Conservation (phyloP, 2,329 filamentous ascomycete genomes). For the Nemania sp. region DNA sequence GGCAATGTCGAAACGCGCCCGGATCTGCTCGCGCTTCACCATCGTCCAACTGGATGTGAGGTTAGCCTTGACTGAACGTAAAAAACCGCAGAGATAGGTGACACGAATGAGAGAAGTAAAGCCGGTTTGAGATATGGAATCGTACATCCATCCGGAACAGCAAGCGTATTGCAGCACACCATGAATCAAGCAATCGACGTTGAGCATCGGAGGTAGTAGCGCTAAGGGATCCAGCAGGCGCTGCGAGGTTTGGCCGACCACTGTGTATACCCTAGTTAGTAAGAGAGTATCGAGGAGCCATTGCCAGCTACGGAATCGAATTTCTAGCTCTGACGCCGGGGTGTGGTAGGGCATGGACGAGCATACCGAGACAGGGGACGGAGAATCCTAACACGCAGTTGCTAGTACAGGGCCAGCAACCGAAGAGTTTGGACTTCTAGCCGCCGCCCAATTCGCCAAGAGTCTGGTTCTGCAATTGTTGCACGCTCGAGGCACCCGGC, state of each 20-base stretch:
- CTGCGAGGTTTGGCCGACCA: slow-evolving; percentile 49
- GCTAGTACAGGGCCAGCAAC: slow-evolving; percentile 46
- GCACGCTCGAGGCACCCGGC: slow-evolving; percentile 3
- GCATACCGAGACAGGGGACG: slow-evolving; percentile 49
- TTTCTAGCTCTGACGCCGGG: background rate
- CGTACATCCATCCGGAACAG: slow-evolving; percentile 50
- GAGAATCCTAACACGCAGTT: slow-evolving; percentile 46
- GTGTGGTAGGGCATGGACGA: background rate
- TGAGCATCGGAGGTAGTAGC: slow-evolving; percentile 44
- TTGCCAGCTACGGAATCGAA: background rate
- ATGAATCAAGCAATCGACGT: slow-evolving; percentile 49
- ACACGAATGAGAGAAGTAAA: background rate
- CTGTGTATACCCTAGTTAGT: slow-evolving; percentile 31
- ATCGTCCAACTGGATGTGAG: slow-evolving; percentile 49
- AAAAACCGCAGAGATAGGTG: background rate
- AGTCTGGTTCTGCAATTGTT: slow-evolving; percentile 15
- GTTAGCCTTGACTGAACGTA: background rate
- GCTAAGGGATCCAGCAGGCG: slow-evolving; percentile 50
- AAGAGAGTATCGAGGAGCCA: background rate
- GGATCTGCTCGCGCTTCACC: slow-evolving; percentile 58
- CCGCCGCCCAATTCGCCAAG: slow-evolving; percentile 17
- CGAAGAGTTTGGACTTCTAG: slow-evolving; percentile 41
- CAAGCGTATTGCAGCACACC: slow-evolving; percentile 44
- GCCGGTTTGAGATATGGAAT: background rate
- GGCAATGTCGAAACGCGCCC: slow-evolving; percentile 56